Evolutionary conservation across 345 rosid species (phyloP), one percentile per base, ranked within the genome.

Genomic region (Moricandia moricandioides): DNA sequence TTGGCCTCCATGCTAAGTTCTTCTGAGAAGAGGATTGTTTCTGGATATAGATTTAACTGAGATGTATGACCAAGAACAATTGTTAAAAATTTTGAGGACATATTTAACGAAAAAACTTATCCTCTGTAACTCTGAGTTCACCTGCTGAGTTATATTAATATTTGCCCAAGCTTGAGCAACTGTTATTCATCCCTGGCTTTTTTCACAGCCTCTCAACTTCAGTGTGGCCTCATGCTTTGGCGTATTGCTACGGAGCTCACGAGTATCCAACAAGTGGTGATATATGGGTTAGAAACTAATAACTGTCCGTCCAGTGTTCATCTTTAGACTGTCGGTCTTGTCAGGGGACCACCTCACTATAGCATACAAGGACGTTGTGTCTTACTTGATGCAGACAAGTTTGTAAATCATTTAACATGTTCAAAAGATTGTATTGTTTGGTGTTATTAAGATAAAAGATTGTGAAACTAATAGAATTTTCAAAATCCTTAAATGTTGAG

Each of bases 251-350:
- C 76, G 97, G 99, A 65, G 97, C 99, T 65, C 99, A 95, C 31
- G 97, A 95, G 71, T 87, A 80, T 74, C 69, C 93, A 51, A 71
- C 82, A 39, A 92, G 97, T 71, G 97, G 99, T 13, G 91, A n/a
- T 95, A 26, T 95, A 90, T 65, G 96, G 92, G 78, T 91, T 89
- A 82, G 96, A 95, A 69, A 96, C 97, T 70, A 88, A 34, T 83
- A 85, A 82, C 68, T 92, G 92, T 82, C 97, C 97, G 92, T 82
- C 97, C 97, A 34, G 97, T 97, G 74, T 95, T 95, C 84, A 83
- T 86, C 57, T 95, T 88, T 74, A 86, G 97, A 61, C 86, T 96
- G 18, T 90, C 97, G 0, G 80, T 91, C 70, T 75, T 86, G 47
- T 65, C 87, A 12, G 95, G 97, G 12, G 87, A 87, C 26, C 97